These are phyloP conservation scores for Breynia disticha DNA, from an alignment of 441 rosid genomes.

Conservation along the genomic window DNA sequence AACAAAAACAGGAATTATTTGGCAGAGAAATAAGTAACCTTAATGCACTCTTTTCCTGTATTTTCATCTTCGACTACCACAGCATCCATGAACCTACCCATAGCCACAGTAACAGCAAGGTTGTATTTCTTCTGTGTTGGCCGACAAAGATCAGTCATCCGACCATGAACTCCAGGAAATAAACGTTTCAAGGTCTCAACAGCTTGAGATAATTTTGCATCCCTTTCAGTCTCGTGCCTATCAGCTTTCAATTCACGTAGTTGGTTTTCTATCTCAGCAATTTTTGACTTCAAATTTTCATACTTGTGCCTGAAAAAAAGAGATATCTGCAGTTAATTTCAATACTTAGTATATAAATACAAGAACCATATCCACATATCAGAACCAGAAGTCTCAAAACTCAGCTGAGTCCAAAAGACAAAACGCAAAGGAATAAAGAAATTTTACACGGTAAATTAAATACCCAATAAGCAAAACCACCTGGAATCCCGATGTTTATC, in stretches of 20 bases:
- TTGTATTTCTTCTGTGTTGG: slow-evolving; percentile 90
- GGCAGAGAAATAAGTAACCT: slow-evolving; percentile 36
- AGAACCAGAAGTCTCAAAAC: slow-evolving; percentile 9
- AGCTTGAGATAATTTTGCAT: slow-evolving; percentile 79
- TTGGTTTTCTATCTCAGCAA: slow-evolving; percentile 74
- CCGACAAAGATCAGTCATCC: slow-evolving; percentile 94
- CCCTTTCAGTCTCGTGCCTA: slow-evolving; percentile 90
- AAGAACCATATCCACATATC: slow-evolving; percentile 2
- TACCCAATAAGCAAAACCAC: slow-evolving; percentile 26
- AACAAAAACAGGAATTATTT: background rate
- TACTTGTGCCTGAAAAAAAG: slow-evolving; percentile 49
- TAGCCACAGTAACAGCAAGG: slow-evolving; percentile 96
- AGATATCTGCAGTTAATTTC: slow-evolving; percentile 1
- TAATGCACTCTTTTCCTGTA: slow-evolving; percentile 96
- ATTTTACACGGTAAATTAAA: slow-evolving; percentile 7
- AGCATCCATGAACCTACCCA: slow-evolving; percentile 99
- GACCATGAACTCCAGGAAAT: slow-evolving; percentile 96
- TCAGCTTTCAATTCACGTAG: slow-evolving; percentile 92
- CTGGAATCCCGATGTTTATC: slow-evolving; percentile 70
- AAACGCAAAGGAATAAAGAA: background rate
- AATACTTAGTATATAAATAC: too few species aligned
- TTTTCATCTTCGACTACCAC: slow-evolving; percentile 96
- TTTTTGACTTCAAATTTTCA: slow-evolving; percentile 71
- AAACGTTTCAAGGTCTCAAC: slow-evolving; percentile 89
- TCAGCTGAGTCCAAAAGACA: background rate